Conservation (phyloP, 1,139 yeast genomes). For the Suhomyces yuchorum region DNA sequence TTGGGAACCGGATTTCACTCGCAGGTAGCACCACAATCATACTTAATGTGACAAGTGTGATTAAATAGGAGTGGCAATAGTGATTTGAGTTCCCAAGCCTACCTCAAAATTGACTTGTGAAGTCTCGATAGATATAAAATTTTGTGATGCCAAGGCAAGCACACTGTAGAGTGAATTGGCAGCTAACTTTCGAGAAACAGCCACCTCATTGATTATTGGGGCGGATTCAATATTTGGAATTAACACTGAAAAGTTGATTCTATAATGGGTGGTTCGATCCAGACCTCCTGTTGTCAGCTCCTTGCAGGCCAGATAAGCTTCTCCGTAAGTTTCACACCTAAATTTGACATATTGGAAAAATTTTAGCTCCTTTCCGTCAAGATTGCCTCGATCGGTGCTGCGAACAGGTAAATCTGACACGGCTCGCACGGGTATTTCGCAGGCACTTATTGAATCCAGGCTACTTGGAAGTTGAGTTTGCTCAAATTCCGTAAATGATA, state of each 20-base stretch:
- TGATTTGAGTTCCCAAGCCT: slow-evolving; percentile 3
- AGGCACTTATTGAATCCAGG: neutral
- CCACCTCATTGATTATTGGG: slow-evolving; percentile 14
- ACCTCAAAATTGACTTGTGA: neutral
- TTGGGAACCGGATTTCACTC: slow-evolving; percentile 6
- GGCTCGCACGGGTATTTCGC: slow-evolving; percentile 2
- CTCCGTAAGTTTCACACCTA: slow-evolving; percentile 5
- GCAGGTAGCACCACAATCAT: slow-evolving; percentile 2
- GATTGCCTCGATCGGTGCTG: neutral
- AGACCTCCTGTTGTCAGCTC: neutral
- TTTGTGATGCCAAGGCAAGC: slow-evolving; percentile 37
- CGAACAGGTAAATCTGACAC: neutral
- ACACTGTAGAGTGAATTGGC: slow-evolving; percentile 44
- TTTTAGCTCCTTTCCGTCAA: slow-evolving; percentile 14
- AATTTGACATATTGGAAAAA: slow-evolving; percentile 18
- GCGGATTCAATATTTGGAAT: slow-evolving; percentile 19
- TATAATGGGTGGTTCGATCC: neutral
- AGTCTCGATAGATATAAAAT: slow-evolving; percentile 5
- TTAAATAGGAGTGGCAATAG: neutral
- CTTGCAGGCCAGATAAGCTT: neutral
- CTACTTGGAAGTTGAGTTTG: slow-evolving; percentile 8
- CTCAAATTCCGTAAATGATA: slow-evolving; percentile 17
- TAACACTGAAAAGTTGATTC: slow-evolving; percentile 19
- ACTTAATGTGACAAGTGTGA: neutral
- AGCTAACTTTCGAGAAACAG: slow-evolving; percentile 29